phyloP scores from a whole-genome alignment of 140 eudicot genomes.

The Cichorium intybus region DNA sequence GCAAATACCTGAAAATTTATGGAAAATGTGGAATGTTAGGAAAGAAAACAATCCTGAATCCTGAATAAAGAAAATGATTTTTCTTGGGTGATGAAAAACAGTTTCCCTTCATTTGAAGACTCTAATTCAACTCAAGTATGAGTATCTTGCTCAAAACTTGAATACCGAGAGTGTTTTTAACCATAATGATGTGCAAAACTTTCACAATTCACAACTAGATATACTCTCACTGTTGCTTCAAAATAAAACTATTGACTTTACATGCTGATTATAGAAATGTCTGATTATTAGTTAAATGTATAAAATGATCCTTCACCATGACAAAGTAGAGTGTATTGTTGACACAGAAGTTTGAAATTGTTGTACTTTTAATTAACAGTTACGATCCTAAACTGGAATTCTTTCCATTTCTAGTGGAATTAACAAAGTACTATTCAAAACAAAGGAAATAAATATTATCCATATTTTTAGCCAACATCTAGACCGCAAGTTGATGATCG shows the following conservation, averaged over 20 bases:
- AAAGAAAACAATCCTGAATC: background rate
- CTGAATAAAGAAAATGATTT: background rate
- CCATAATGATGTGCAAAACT: constrained; percentile 1
- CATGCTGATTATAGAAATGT: background rate
- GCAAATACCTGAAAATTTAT: constrained; percentile 18
- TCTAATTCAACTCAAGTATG: constrained; percentile 5
- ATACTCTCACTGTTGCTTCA: background rate
- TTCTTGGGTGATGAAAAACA: background rate
- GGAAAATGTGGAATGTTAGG: constrained; percentile 12
- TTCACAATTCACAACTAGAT: background rate
- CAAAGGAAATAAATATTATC: background rate
- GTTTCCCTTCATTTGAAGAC: constrained; percentile 1
- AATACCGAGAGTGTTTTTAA: background rate
- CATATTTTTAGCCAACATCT: background rate
- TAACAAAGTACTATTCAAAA: background rate
- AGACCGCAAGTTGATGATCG: background rate
- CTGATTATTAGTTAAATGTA: background rate
- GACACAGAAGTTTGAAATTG: constrained; percentile 3
- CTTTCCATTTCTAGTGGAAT: background rate
- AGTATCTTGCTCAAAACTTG: constrained; percentile 9
- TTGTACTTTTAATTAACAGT: background rate
- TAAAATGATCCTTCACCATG: constrained; percentile 5
- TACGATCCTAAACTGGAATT: constrained; percentile 4
- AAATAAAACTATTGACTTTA: background rate
- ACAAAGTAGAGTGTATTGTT: background rate